Conservation (phyloP, 805 yeast species). For the Pichia manshurica region DNA sequence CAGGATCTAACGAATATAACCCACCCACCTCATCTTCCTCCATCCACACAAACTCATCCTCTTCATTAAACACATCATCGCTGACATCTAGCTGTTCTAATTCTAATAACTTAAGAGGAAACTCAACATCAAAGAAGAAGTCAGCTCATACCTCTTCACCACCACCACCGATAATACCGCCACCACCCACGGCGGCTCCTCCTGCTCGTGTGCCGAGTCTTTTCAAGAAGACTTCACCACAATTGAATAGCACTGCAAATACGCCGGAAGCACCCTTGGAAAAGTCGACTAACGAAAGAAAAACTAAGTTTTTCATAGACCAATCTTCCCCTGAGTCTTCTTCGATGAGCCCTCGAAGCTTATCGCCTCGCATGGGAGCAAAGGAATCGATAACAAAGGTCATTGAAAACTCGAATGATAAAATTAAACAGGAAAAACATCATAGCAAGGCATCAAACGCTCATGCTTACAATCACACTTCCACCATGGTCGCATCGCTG, state of each 20-base stretch:
- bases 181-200: too few species aligned
- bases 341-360: slow-evolving; percentile 6
- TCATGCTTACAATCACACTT: neutral
- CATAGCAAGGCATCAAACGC: neutral
- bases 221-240: neutral
- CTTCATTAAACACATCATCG: neutral
- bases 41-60: neutral
- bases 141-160: neutral
- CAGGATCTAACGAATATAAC: neutral
- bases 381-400: slow-evolving; percentile 9
- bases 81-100: too few species aligned
- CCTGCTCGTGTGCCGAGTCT: neutral
- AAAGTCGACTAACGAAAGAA: neutral
- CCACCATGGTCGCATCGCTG: neutral
- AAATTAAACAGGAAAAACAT: neutral
- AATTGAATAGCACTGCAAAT: neutral
- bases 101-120: too few species aligned
- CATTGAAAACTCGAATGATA: neutral
- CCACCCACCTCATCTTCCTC: neutral
- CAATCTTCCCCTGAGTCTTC: slow-evolving; percentile 11
- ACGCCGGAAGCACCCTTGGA: neutral
- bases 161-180: neutral
- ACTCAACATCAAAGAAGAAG: neutral
- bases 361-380: neutral
- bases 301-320: slow-evolving; percentile 8